Conservation (phyloP, 805 yeast genomes). For the Suhomyces prunicola region DNA sequence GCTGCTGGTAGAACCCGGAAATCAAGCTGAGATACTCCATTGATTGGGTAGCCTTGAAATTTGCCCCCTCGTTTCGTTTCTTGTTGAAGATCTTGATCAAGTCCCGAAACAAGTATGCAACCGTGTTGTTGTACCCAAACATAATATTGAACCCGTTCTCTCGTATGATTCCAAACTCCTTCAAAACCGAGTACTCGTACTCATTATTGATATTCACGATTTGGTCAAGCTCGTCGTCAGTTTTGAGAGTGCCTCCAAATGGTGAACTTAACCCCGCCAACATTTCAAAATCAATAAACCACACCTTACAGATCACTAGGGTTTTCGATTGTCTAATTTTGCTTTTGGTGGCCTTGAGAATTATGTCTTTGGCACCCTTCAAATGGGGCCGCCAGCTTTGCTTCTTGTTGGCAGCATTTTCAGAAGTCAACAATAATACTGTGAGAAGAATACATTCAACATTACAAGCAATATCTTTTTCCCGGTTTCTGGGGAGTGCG, state of each 20-base stretch:
- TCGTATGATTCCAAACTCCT: constrained; percentile 39
- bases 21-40: constrained; percentile 24
- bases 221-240: constrained; percentile 43
- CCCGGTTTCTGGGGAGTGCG: constrained; percentile 25
- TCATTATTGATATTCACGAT: constrained; percentile 25
- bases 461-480: constrained; percentile 34
- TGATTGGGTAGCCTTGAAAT: constrained; percentile 16
- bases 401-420: constrained; percentile 51
- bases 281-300: constrained; percentile 57
- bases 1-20: constrained; percentile 29
- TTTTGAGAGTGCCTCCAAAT: constrained; percentile 53
- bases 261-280: constrained; percentile 54
- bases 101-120: constrained; percentile 35
- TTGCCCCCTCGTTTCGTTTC: constrained; percentile 14
- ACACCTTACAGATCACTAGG: constrained; percentile 50
- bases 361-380: constrained; percentile 59
- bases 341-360: constrained; percentile 47
- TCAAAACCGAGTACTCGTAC: constrained; percentile 33
- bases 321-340: constrained; percentile 34
- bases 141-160: constrained; percentile 48
- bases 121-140: constrained; percentile 46
- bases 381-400: constrained; percentile 65
- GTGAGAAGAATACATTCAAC: constrained; percentile 69
- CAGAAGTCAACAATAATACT: constrained; percentile 61
- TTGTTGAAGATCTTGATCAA: constrained; percentile 36